phyloP scores from a whole-genome alignment of 768 basidiomycete species.

The Leccinum incarnatum region DNA sequence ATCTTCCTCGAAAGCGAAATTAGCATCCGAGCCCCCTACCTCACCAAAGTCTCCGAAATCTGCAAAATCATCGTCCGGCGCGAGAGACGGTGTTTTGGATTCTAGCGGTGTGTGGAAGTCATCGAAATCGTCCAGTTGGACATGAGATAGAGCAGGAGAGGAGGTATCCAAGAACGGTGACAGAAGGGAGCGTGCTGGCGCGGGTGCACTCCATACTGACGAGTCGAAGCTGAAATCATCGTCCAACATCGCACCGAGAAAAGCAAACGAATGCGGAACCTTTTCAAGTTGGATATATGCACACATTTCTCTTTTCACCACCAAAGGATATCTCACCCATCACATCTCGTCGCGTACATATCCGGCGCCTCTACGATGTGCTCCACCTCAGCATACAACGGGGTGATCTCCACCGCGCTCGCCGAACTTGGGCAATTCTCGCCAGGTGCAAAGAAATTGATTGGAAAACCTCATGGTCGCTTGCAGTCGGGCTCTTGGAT shows the following conservation, averaged over 20 bases:
- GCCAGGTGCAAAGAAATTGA: conserved; percentile 73
- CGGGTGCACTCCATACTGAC: conserved; percentile 66
- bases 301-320: conserved; percentile 61
- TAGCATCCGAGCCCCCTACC: conserved; percentile 38
- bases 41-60: conserved; percentile 90
- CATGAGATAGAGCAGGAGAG: conserved; percentile 29
- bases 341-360: conserved; percentile 65
- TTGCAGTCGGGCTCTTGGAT: conserved; percentile 56
- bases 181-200: conserved; percentile 32
- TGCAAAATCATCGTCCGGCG: conserved; percentile 72
- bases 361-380: conserved; percentile 72
- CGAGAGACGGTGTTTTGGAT: conserved; percentile 41
- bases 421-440: conserved; percentile 70
- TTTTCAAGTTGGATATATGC: conserved; percentile 17
- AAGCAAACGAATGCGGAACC: not conserved
- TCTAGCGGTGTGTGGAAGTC: conserved; percentile 47
- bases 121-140: conserved; percentile 52
- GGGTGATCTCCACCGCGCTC: conserved; percentile 60
- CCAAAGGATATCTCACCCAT: conserved; percentile 46
- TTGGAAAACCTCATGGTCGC: conserved; percentile 72
- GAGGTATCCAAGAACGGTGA: conserved; percentile 23
- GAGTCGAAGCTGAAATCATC: conserved; percentile 72
- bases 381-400: conserved; percentile 69
- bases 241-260: conserved; percentile 45
- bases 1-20: conserved; percentile 39